Evolutionary conservation across 1,284 basidiomycete genomes (phyloP).

Genomic region (Phlebopus sp.): DNA sequence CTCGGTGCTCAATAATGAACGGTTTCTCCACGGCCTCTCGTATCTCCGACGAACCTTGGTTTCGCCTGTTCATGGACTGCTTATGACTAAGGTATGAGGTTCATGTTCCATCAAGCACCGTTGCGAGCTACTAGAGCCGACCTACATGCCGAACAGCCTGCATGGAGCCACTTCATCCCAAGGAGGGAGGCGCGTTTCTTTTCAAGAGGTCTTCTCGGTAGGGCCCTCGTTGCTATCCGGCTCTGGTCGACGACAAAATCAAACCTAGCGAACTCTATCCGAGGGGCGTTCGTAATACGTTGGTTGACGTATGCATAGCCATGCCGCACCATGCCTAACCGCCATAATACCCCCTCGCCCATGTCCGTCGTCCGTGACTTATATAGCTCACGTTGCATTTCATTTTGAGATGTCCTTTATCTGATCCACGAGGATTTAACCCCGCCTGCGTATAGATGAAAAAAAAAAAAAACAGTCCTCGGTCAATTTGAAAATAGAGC

Average conservation of each 20-base stretch:
- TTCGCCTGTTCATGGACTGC: constrained; percentile 6
- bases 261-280: constrained; percentile 20
- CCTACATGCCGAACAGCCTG: constrained; percentile 17
- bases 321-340: constrained; percentile 7
- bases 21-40: constrained; percentile 13
- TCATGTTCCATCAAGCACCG: constrained; percentile 7
- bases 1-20: constrained; percentile 11
- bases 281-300: constrained; percentile 19
- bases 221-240: constrained; percentile 15
- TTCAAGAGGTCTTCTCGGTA: constrained; percentile 7
- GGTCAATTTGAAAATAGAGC: constrained; percentile 28
- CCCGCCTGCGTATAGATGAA: constrained; percentile 19
- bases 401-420: constrained; percentile 19
- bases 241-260: constrained; percentile 12
- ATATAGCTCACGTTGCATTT: too few species aligned
- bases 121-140: constrained; percentile 3
- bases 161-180: constrained; percentile 25
- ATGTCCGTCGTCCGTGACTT: constrained; percentile 23
- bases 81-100: constrained; percentile 11
- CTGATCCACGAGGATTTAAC: constrained; percentile 32
- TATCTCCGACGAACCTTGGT: constrained; percentile 7
- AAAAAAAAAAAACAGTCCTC: constrained; percentile 11
- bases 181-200: constrained; percentile 15
- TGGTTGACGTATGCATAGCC: constrained; percentile 7
- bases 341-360: constrained; percentile 13